These are phyloP conservation scores for Pleodorina starrii DNA, from an alignment of 139 green algal species.

Conservation along the genomic window DNA sequence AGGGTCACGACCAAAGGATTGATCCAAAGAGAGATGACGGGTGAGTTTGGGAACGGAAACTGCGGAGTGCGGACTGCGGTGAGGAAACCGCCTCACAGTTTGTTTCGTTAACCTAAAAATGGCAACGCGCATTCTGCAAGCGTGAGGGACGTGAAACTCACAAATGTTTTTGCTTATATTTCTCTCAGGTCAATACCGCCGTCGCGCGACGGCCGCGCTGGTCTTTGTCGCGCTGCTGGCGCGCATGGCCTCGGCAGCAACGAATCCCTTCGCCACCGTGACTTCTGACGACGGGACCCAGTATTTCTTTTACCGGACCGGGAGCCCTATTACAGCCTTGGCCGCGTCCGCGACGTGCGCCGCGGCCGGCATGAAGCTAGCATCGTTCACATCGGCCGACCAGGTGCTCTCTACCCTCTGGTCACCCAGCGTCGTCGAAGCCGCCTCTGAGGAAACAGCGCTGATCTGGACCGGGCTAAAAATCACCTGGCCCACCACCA, in stretches of 20 bases:
- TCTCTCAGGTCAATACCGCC: not conserved
- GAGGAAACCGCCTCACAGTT: too few species aligned
- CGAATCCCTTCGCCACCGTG: not conserved
- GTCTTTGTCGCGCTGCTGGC: not conserved
- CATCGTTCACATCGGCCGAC: not conserved
- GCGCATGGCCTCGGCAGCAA: not conserved
- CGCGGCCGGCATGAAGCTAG: not conserved
- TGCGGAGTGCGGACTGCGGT: too few species aligned
- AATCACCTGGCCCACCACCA: constrained; percentile 8
- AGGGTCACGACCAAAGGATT: too few species aligned
- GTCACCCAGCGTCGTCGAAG: not conserved
- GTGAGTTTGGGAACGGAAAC: too few species aligned
- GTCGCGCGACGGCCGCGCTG: not conserved
- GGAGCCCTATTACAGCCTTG: not conserved
- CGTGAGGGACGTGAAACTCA: too few species aligned
- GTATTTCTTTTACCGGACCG: constrained; percentile 5
- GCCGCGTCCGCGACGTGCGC: not conserved
- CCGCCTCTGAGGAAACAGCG: not conserved
- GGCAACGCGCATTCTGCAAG: too few species aligned
- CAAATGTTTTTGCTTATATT: too few species aligned
- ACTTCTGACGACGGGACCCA: not conserved
- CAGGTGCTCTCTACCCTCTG: constrained; percentile 2
- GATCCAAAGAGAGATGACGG: too few species aligned
- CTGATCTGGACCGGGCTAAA: constrained; percentile 38
- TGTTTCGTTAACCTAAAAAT: too few species aligned